phyloP scores from a whole-genome alignment of 1,284 basidiomycete genomes.

The Psilocybe mexicana region DNA sequence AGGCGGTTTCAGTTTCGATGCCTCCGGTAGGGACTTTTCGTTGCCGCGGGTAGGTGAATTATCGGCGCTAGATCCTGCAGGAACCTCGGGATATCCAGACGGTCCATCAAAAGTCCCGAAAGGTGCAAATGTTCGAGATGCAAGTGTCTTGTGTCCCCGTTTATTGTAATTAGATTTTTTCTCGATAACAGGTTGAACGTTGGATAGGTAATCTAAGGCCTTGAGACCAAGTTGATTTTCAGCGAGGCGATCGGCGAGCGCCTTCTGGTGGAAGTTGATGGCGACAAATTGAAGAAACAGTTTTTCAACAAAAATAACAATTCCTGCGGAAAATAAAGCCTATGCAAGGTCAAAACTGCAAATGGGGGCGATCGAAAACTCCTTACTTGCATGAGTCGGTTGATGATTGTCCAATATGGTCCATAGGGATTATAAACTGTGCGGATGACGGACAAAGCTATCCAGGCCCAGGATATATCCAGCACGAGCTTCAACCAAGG shows the following conservation, averaged over 20 bases:
- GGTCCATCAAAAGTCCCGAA: constrained; percentile 18
- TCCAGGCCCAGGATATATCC: constrained; percentile 71
- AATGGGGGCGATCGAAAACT: background rate
- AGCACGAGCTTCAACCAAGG: constrained; percentile 69
- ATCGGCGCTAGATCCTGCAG: constrained; percentile 18
- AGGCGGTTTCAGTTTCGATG: background rate
- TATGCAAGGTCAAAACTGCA: constrained; percentile 24
- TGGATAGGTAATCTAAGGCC: constrained; percentile 69
- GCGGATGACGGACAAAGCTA: constrained; percentile 63
- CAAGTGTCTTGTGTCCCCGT: constrained; percentile 29
- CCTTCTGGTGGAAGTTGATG: constrained; percentile 77
- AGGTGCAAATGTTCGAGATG: background rate
- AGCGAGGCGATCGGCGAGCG: constrained; percentile 67
- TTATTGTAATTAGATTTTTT: constrained; percentile 27
- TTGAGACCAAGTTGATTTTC: constrained; percentile 71
- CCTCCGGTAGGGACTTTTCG: constrained; percentile 12
- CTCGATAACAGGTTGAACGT: constrained; percentile 44
- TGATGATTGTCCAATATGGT: constrained; percentile 66
- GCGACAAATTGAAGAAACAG: constrained; percentile 71
- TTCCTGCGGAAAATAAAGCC: constrained; percentile 64
- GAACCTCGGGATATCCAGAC: constrained; percentile 5
- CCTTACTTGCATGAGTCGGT: constrained; percentile 66
- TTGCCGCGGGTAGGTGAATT: constrained; percentile 22
- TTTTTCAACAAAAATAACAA: constrained; percentile 71
- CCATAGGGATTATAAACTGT: constrained; percentile 59